Percentiles rank a stretch among this genome's conserved stretches.
Evolutionary conservation across 345 rosid genomes (phyloP).

Genomic region (Conringia planisiliqua): DNA sequence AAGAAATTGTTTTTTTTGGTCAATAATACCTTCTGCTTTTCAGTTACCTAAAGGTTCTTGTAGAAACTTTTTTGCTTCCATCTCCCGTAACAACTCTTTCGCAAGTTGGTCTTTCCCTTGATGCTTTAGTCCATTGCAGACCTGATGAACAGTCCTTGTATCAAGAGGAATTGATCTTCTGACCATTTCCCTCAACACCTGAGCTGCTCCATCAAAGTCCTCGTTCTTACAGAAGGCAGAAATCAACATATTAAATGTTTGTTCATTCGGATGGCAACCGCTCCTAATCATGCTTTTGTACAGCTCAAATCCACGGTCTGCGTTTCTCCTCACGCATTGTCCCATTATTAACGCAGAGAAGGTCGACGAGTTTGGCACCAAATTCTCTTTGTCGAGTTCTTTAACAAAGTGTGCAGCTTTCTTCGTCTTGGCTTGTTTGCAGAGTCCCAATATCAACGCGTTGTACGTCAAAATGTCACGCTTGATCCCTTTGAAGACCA

Average conservation of each 20-base stretch:
- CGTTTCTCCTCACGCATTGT: conserved; percentile 65
- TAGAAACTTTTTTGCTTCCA: conserved; percentile 35
- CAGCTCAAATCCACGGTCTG: conserved; percentile 64
- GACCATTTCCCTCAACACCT: conserved; percentile 58
- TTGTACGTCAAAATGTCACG: conserved; percentile 73
- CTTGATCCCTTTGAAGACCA: conserved; percentile 52
- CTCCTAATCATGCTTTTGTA: conserved; percentile 69
- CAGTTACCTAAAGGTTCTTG: conserved; percentile 7
- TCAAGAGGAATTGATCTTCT: conserved; percentile 46
- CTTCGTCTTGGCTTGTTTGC: conserved; percentile 89
- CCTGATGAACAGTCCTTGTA: conserved; percentile 36
- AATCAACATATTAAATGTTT: conserved; percentile 45
- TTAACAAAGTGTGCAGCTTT: conserved; percentile 76
- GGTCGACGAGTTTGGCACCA: conserved; percentile 74
- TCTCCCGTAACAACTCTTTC: conserved; percentile 34
- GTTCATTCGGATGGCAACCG: conserved; percentile 58
- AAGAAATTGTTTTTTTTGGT: not conserved
- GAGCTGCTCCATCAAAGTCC: conserved; percentile 67
- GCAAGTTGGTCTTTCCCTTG: conserved; percentile 54
- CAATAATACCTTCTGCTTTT: not conserved
- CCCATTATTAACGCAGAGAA: conserved; percentile 75
- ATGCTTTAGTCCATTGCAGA: conserved; percentile 47
- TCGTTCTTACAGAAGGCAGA: conserved; percentile 50
- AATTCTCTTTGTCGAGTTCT: conserved; percentile 63
- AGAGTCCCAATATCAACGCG: conserved; percentile 71